A percentile compares a stretch with the other conserved stretches of the same genome.
Evolutionary conservation across 441 rosid species (phyloP).

Genomic region (Lepidium campestre): DNA sequence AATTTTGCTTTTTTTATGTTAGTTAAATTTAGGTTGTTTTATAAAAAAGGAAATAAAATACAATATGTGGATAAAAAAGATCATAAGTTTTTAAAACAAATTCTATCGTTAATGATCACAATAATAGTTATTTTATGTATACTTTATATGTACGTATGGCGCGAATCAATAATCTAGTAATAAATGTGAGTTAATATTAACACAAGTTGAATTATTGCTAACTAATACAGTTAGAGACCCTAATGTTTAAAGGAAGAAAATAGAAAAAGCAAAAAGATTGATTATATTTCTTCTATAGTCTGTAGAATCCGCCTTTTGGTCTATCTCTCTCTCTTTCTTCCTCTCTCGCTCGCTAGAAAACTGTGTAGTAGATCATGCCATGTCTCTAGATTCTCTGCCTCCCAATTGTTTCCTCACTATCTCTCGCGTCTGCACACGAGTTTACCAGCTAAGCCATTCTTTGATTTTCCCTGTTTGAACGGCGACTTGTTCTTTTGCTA

Average conservation of each 20-base stretch:
- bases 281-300: conserved; percentile 1
- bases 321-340: conserved; percentile 18
- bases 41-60: no score
- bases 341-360: conserved; percentile 23
- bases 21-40: no score
- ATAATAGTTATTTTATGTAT: neutral
- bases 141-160: neutral
- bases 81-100: neutral
- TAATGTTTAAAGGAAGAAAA: neutral
- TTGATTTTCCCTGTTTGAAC: neutral
- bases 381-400: conserved; percentile 39
- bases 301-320: conserved; percentile 25
- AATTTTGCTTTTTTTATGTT: no score
- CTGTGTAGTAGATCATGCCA: conserved; percentile 43
- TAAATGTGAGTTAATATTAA: neutral
- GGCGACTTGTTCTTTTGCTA: neutral
- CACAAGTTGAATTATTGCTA: neutral
- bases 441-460: neutral
- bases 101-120: neutral
- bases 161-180: neutral
- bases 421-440: neutral
- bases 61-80: no score
- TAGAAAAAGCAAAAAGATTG: neutral
- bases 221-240: neutral
- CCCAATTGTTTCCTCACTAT: conserved; percentile 13